Conservation (phyloP, 345 rosid genomes). For the Rhizophora mangle region DNA sequence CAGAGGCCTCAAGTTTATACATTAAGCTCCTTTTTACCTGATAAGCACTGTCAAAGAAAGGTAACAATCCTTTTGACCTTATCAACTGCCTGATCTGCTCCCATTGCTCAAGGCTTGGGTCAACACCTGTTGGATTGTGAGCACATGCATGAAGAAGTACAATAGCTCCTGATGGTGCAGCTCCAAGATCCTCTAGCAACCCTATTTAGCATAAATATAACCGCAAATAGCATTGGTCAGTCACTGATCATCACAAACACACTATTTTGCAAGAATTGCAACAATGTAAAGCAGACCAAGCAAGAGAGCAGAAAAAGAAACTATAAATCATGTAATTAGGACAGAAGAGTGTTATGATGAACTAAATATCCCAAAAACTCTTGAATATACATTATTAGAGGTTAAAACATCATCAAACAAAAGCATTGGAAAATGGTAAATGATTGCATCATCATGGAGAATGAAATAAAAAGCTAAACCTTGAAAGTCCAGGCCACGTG, state of each 20-base stretch:
- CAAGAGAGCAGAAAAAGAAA: not conserved
- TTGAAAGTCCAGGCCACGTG: conserved; percentile 78
- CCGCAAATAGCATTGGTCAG: not conserved
- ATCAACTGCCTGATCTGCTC: conserved; percentile 68
- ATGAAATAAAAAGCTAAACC: conserved; percentile 33
- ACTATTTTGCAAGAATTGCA: not conserved
- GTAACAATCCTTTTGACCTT: conserved; percentile 64
- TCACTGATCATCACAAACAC: not conserved
- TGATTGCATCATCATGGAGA: not conserved
- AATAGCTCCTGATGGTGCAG: conserved; percentile 79
- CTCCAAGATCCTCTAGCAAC: conserved; percentile 80
- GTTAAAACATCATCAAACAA: not conserved
- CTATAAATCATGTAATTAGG: not conserved
- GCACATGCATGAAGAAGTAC: conserved; percentile 99
- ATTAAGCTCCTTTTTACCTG: conserved; percentile 38
- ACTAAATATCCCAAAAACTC: not conserved
- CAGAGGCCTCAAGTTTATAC: not conserved
- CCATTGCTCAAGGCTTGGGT: conserved; percentile 80
- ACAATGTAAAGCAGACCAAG: not conserved
- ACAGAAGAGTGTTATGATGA: not conserved
- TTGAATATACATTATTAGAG: not conserved
- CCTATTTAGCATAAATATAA: conserved; percentile 34
- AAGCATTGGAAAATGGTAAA: not conserved
- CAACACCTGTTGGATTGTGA: conserved; percentile 97
- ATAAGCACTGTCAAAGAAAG: conserved; percentile 89